Conservation (phyloP, 331 rosid genomes). For the Malus hybrid region DNA sequence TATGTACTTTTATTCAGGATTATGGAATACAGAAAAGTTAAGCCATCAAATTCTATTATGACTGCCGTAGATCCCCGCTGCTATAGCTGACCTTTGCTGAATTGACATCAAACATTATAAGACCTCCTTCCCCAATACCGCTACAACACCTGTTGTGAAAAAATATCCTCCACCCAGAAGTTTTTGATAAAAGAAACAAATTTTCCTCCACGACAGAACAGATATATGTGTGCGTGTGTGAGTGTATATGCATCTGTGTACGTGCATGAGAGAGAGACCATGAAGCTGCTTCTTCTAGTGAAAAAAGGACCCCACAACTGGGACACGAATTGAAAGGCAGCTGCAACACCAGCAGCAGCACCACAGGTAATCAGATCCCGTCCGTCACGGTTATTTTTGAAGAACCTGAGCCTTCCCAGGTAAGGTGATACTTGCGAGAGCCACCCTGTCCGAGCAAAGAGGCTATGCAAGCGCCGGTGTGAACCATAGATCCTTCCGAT, state of each 20-base stretch:
- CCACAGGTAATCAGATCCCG: conserved; percentile 94
- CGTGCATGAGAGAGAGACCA: conserved; percentile 35
- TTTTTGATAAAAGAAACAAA: no score
- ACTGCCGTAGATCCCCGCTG: conserved; percentile 40
- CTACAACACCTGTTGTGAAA: conserved; percentile 95
- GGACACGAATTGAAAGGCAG: conserved; percentile 73
- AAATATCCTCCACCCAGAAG: conserved; percentile 66
- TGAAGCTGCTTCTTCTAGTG: conserved; percentile 95
- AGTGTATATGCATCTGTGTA: no score
- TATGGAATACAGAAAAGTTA: no score
- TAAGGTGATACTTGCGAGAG: conserved; percentile 52
- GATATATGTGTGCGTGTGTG: no score
- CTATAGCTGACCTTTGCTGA: conserved; percentile 30
- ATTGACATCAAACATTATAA: conserved; percentile 64
- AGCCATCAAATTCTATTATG: background rate
- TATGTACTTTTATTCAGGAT: no score
- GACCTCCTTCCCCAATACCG: conserved; percentile 88
- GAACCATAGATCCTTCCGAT: conserved; percentile 82
- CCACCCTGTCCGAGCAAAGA: conserved; percentile 73
- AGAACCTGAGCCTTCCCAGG: conserved; percentile 67
- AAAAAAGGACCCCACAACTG: conserved; percentile 91
- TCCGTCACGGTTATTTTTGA: conserved; percentile 83
- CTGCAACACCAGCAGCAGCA: conserved; percentile 96
- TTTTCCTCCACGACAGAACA: no score
- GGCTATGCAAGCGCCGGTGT: conserved; percentile 76